Evolutionary conservation across 768 basidiomycete genomes (phyloP).

Genomic region (Leucocoprinus leucothites): DNA sequence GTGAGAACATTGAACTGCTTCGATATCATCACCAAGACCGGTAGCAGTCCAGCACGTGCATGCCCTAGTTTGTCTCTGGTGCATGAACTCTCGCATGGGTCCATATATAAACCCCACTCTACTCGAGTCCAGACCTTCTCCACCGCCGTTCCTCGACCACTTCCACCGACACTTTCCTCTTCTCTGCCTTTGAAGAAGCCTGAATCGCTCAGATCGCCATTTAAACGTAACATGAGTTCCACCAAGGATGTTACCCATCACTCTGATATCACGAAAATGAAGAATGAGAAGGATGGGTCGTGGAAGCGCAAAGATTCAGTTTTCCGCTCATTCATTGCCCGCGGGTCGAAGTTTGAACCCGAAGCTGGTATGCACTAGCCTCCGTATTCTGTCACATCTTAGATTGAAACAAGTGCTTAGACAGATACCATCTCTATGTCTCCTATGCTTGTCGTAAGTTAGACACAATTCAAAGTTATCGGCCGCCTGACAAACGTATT

Average conservation of each 20-base stretch:
- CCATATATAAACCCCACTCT: too few species aligned
- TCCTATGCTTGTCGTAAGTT: conserved; percentile 79
- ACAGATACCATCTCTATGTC: conserved; percentile 90
- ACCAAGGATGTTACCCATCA: conserved; percentile 30
- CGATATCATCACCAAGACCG: neutral
- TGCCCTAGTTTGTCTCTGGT: neutral
- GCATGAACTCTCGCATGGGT: too few species aligned
- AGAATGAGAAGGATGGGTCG: conserved; percentile 55
- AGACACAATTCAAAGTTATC: neutral
- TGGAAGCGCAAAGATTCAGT: conserved; percentile 50
- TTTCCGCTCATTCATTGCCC: conserved; percentile 52
- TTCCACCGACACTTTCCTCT: neutral
- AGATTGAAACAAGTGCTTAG: conserved; percentile 31
- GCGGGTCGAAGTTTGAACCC: conserved; percentile 45
- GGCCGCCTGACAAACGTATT: conserved; percentile 4
- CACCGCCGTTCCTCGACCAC: neutral
- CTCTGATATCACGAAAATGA: conserved; percentile 54
- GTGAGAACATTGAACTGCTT: neutral
- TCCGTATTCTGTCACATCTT: neutral
- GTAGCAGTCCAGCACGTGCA: neutral
- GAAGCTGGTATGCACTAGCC: conserved; percentile 59
- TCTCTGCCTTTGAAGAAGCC: neutral
- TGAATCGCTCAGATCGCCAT: neutral
- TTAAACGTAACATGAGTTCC: conserved; percentile 23
- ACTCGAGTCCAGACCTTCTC: neutral